Base-by-base conservation (phyloP, 495 filamentous ascomycete species). In the Apodospora peruviana region DNA sequence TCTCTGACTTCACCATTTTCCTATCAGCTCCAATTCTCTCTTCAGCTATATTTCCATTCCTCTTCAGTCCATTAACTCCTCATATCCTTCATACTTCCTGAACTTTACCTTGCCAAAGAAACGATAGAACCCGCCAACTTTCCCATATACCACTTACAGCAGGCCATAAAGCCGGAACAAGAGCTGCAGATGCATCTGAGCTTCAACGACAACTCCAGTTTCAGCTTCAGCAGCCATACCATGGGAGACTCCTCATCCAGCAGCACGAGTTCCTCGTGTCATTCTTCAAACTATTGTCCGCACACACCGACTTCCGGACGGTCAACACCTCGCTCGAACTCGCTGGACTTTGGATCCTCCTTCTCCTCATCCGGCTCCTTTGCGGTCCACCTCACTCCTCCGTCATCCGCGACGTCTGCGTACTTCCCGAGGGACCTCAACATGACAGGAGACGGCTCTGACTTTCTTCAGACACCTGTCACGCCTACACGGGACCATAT, bases 271-370 rank as follows among this genome's bases (percentile, higher is more conserved):
- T 71, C 67, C 16, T 69, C 64, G 3, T 64, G 55, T 5, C 60
- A 67, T 23, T 62, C 64, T 27, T 66, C 70, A 21, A 45, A 55
- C 27, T 67, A 59, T 25, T 66, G 63, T 21, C 62, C 68, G 4
- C 69, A 58, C 40, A 73, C 71, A 3, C 71, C 71, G 12, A 58
- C 55, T 4, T 73, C 69, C 40, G 64, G 65, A 21, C 54, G 52
- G 38, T 65, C 52, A 37, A 67, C 37, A 4, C 57, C 53, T 27
- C 49, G 40, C 18, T 43, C 47, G 1, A 23, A 46, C 11, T 52
- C 51, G 5, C 36, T 67, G 25, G 54, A 66, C 39, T 57, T 58
- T 22, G 42, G 34, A 32, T 45, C 44, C 1, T 66, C 60, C 4
- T 59, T 62, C 37, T 39, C 46, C 21, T 50, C 62, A 20, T 9